Base-by-base conservation (phyloP, 352 stramenopile species). In the Pythium folliculosum region DNA sequence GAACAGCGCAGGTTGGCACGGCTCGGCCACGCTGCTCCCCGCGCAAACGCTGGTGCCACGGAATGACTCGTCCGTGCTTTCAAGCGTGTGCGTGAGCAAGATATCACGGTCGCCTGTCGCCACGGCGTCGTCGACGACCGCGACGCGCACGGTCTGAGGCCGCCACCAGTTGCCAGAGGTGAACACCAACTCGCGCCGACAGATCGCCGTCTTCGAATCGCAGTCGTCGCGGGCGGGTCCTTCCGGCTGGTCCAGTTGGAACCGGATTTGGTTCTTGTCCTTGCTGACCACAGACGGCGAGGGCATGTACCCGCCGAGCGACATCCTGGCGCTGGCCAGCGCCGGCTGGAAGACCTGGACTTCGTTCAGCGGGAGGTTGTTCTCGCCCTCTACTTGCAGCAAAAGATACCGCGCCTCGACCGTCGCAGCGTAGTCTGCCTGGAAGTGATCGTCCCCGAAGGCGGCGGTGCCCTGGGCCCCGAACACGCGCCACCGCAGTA, bases 321-420 rank as follows among this genome's bases (percentile, higher is more conserved):
- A 69, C 1, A 92, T 65, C 22, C 65, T 74, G 27, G 74, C 70
- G 37, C 76, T 81, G 2, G 84, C 78, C 52, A 92, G 78, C 13
- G 84, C 70, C 22, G 82, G 72, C 58, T 92, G 84, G 38, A 84
- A 90, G 40, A 91, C 69, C 38, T 89, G 71, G 6, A 90, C 82
- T 64, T 90, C 82, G 32, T 85, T 90, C 22, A 90, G 25, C 13
- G 73, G 56, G 44, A 90, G 65, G 47, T 70, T 88, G 56, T 89
- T 90, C 13, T 85, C 77, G 5, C 80, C 77, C 63, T 80, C 77
- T 32, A 89, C 64, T 57, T 90, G 82, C 5, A 90, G 63, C 12
- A 84, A 58, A 40, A 89, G 45, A 37, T 81, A 90, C 14, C 60
- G 76, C 3, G 70, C 65, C 67, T 83, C 77, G 30, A 78, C 69